Percentiles rank a stretch among this genome's conserved stretches.
Conservation (phyloP, 2,329 filamentous ascomycete genomes). For the Ascochyta viciae-villosae region DNA sequence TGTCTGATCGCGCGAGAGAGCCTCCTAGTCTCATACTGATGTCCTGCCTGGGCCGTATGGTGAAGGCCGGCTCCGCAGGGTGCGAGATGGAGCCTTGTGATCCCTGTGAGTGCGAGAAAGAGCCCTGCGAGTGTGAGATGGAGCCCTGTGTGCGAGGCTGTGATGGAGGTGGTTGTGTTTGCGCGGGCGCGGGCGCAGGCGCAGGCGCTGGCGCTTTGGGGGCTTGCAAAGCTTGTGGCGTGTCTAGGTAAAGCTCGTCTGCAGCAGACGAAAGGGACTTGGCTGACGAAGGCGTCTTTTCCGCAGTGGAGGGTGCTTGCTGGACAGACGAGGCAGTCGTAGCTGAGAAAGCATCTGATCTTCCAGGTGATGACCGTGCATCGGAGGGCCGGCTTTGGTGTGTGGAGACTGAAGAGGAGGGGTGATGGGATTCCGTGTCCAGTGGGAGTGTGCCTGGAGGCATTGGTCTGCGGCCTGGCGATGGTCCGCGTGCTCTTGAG, state of each 20-base stretch:
- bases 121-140: background rate
- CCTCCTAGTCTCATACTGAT: conserved; percentile 16
- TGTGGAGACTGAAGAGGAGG: conserved; percentile 36
- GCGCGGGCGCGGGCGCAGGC: background rate
- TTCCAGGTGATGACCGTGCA: conserved; percentile 29
- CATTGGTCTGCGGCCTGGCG: conserved; percentile 37
- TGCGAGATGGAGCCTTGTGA: conserved; percentile 9
- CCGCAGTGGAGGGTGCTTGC: conserved; percentile 20
- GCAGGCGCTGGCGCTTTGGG: background rate
- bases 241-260: conserved; percentile 36
- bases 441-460: conserved; percentile 34
- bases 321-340: conserved; percentile 22
- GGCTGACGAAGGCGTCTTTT: conserved; percentile 26
- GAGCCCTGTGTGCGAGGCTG: conserved; percentile 17
- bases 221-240: conserved; percentile 6
- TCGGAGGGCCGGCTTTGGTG: conserved; percentile 37
- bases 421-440: conserved; percentile 33
- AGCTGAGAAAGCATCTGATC: conserved; percentile 31
- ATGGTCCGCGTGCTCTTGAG: conserved; percentile 40
- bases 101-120: conserved; percentile 1
- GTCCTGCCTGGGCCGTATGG: conserved; percentile 29
- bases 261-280: conserved; percentile 3
- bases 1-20: conserved; percentile 41
- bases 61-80: conserved; percentile 17
- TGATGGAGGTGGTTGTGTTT: conserved; percentile 2